Base-by-base conservation (phyloP, 345 rosid species). In the Citropsis articulata region DNA sequence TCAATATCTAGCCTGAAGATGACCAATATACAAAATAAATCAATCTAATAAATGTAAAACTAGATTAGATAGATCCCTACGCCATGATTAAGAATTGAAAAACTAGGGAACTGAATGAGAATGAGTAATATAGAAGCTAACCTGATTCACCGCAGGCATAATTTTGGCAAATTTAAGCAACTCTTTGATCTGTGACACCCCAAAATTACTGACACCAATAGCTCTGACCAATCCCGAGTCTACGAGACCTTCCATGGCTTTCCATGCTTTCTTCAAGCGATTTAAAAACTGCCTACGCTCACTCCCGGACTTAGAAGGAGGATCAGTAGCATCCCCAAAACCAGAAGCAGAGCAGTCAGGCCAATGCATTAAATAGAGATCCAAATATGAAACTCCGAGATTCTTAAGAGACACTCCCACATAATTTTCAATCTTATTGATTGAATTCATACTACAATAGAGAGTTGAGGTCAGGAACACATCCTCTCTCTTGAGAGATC, bases 361-460 rank as follows among this genome's bases (percentile, higher is more conserved):
- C 90, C 92, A 87, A 76, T 89, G 90, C 90, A 89, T 83, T 82
- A 89, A 80, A 83, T 89, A 89, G 22, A 89, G 92, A 89, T 89
- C 92, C 80, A 89, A 80, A 75, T 86, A 89, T 9, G 86, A 86
- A 31, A 87, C 92, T 25, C 92, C 88, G 33, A 89, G 87, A 79
- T 87, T 86, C 90, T 87, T 86, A 60, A 87, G 88, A 22, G 90
- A 89, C 62, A 87, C 90, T 62, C 78, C 83, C n/a, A 86, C 92
- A 80, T 84, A 89, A 77, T 89, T 89, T 78, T 89, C 92, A 69
- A 89, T 89, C 88, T 87, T 89, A 80, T 89, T 89, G 70, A 84
- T 79, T 21, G 92, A 89, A 81, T 89, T 89, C 92, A 89, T 89
- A 4, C 85, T 86, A 35, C 92, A 87, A 61, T 87, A 87, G n/a